Evolutionary conservation across 2,329 filamentous ascomycete species (phyloP), one percentile per base, ranked within the genome.

Genomic region (Diplodia scrobiculata): DNA sequence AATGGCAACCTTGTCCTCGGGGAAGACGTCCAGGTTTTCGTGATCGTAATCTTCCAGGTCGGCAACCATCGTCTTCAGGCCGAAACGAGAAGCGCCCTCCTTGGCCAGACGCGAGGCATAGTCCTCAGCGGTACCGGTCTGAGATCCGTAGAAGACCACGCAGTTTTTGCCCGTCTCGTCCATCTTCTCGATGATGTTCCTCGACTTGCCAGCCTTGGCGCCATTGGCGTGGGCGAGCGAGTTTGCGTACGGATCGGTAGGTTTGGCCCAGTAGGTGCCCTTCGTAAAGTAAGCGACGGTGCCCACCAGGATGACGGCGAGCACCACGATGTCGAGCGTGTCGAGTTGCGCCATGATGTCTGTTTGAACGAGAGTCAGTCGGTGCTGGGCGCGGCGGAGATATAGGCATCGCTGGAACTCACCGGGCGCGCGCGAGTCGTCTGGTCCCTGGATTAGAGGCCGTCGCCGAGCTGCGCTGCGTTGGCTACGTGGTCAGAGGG

Each of bases 41-140:
- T 89, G 97, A 77, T 99, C 95, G 80, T 97, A 99, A 72, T 99
- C 95, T 79, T 99, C 95, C 69, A 99, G 83, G 79, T 99, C 95
- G 65, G 94, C 95, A 17, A 97, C 92, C 93, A 99, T 98, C 69
- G 94, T 97, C 81, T 96, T 96, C 69, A 99, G 85, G 45, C 95
- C 95, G 76, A 96, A 99, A 69, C 95, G 87, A 74, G 94, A 96
- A 79, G 94, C 94, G 74, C 95, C 95, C 80, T 99, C 95, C 84
- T 99, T 99, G 71, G 95, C 92, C 72, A 99, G 83, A 72, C 96
- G 87, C 13, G 94, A 96, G 70, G 95, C 96, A 76, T 99, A 99
- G 79, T 99, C 95, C 81, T 99, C 96, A 59, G 95, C 95, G 48
- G 95, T 99, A 73, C 95, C 95, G 21, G 95, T 99, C 82, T 99